Conservation (phyloP, 306 rosid genomes). For the Cucurbita pepo region DNA sequence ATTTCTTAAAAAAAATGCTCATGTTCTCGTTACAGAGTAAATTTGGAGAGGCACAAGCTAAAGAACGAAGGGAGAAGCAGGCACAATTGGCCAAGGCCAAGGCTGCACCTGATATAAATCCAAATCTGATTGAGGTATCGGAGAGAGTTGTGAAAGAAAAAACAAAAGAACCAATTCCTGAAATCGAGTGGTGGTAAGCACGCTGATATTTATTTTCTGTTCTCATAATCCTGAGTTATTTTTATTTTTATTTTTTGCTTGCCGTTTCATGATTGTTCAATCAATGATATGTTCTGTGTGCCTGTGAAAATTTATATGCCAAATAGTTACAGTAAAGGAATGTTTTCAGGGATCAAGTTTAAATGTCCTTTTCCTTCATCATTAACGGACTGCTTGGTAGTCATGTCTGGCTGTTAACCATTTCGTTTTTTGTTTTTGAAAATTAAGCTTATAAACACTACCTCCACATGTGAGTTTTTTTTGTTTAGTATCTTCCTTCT, state of each 20-base stretch:
- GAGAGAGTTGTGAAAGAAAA: slow-evolving; percentile 84
- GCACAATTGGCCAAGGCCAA: slow-evolving; percentile 90
- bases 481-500: too few relatives aligned
- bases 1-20: neutral
- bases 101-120: slow-evolving; percentile 93
- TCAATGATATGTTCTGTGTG: neutral
- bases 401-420: neutral
- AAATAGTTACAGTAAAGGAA: neutral
- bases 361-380: neutral
- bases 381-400: neutral
- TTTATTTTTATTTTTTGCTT: neutral
- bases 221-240: neutral
- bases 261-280: neutral
- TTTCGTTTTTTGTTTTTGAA: too few relatives aligned
- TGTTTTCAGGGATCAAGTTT: neutral
- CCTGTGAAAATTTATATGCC: neutral
- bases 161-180: slow-evolving; percentile 76
- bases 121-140: slow-evolving; percentile 77
- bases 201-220: slow-evolving; percentile 2
- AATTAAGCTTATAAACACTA: too few relatives aligned
- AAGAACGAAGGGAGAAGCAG: slow-evolving; percentile 84
- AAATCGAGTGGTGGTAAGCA: slow-evolving; percentile 91
- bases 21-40: slow-evolving; percentile 39
- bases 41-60: slow-evolving; percentile 98
- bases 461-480: too few relatives aligned